A percentile compares a stretch with the other conserved stretches of the same genome.
phyloP scores from a whole-genome alignment of 148 eudicot genomes.

The Rhododendron mucronatum region DNA sequence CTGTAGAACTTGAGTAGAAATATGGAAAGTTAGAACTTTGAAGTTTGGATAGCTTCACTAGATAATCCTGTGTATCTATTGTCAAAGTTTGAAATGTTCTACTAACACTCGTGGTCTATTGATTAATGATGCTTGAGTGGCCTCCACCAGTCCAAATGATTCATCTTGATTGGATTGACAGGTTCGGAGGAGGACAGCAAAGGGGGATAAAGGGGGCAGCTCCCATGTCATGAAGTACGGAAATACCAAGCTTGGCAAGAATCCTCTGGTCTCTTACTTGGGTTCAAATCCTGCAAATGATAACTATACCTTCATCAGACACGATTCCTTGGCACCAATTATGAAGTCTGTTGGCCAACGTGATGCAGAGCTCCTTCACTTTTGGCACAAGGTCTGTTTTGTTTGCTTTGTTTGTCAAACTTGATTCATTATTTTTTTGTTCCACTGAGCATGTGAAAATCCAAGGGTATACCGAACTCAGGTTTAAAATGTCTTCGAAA shows the following conservation, averaged over 20 bases:
- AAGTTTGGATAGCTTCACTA: not conserved
- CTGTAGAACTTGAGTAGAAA: not conserved
- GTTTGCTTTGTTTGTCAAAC: not conserved
- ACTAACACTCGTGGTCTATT: not conserved
- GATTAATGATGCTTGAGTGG: not conserved
- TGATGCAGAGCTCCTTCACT: slow-evolving; percentile 5
- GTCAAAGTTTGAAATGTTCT: not conserved
- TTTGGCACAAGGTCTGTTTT: slow-evolving; percentile 12
- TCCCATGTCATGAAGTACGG: slow-evolving; percentile 12
- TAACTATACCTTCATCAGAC: not conserved
- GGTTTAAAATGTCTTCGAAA: not conserved
- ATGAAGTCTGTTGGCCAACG: not conserved
- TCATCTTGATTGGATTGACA: not conserved
- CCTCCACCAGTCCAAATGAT: not conserved
- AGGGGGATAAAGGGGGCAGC: not conserved
- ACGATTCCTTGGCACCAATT: not conserved
- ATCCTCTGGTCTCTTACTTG: not conserved
- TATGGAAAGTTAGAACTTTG: not conserved
- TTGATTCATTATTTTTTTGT: not conserved
- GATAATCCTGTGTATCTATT: not conserved
- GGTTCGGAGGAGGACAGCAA: not conserved
- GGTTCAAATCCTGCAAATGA: slow-evolving; percentile 7
- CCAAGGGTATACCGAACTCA: not conserved
- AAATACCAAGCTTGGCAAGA: not conserved
- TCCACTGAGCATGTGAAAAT: not conserved